phyloP scores from a whole-genome alignment of 352 stramenopile genomes.

The Pythium biforme region DNA sequence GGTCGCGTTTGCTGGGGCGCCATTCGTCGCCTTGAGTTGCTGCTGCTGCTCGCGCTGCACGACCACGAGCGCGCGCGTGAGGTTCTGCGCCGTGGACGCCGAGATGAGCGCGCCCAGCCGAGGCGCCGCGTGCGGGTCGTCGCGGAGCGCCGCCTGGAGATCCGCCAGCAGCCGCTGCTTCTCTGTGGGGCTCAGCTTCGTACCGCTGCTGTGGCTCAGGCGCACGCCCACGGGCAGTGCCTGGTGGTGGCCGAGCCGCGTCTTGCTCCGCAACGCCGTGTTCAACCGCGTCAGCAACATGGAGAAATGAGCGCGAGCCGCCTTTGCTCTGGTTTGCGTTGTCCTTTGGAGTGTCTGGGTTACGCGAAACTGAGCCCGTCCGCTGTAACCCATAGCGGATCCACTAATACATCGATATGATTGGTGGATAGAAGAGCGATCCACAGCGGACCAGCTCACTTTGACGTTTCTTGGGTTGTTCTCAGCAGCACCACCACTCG shows the following conservation, averaged over 20 bases:
- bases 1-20: neutral
- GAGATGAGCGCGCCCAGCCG: conserved; percentile 43
- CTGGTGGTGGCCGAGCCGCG: no score
- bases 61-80: conserved; percentile 41
- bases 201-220: conserved; percentile 19
- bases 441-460: neutral
- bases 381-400: conserved; percentile 18
- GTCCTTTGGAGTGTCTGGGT: neutral
- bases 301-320: neutral
- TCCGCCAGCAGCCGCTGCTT: conserved; percentile 43
- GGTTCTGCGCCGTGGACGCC: conserved; percentile 46
- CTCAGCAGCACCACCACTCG: conserved; percentile 12
- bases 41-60: conserved; percentile 25
- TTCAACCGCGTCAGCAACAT: no score
- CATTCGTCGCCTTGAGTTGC: conserved; percentile 4
- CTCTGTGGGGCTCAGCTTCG: conserved; percentile 28
- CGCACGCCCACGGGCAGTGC: neutral
- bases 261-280: no score
- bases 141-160: conserved; percentile 35
- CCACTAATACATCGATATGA: conserved; percentile 11
- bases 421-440: conserved; percentile 9
- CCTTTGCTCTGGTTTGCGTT: neutral
- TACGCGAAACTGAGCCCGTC: neutral
- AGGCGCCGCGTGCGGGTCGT: conserved; percentile 27
- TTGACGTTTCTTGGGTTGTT: neutral